Evolutionary conservation across 305 asterid species (phyloP), one percentile per base, ranked within the genome.

Genomic region (Ilex paraguariensis): DNA sequence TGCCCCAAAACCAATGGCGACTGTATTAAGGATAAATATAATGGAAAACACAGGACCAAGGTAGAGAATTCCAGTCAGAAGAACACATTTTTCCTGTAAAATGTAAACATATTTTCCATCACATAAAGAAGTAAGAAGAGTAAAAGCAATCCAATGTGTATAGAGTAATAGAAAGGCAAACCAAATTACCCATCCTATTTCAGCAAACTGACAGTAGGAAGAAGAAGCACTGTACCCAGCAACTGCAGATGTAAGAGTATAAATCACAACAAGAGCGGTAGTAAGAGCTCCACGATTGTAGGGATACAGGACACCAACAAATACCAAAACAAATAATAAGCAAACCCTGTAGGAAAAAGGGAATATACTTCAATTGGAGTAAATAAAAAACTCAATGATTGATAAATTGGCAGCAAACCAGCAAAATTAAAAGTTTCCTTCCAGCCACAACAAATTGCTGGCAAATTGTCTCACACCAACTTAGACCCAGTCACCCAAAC

Each of bases 201-300:
- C 90, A 17, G 82, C 42, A 68, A 81, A 78, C 60, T 79, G 91
- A 73, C 75, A 65, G 82, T 67, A 87, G 73, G 84, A 83, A 45
- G 95, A 84, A 65, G 94, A 75, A n/a, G 96, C 75, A 66, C 68
- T 70, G 73, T 84, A 90, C 64, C 97, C 92, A 53, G 96, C 84
- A 73, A 87, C 74, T 69, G 84, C 81, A 61, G 95, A 84, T 40
- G 96, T 77, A 66, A 90, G 75, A 77, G 82, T 63, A 74, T 82
- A 90, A 68, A 80, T 42, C 59, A 73, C 60, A 82, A 89, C 74
- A 69, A 79, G 63, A 56, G 74, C 69, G 55, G 81, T 82, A 60
- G 77, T 76, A 70, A 90, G 81, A 57, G 87, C 59, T 54, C 96
- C 97, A 58, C 73, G 95, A 67, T 79, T 82, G 74, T 85, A 84